Evolutionary conservation across 179 eudicot genomes (phyloP).

Genomic region (Pouteria campechiana): DNA sequence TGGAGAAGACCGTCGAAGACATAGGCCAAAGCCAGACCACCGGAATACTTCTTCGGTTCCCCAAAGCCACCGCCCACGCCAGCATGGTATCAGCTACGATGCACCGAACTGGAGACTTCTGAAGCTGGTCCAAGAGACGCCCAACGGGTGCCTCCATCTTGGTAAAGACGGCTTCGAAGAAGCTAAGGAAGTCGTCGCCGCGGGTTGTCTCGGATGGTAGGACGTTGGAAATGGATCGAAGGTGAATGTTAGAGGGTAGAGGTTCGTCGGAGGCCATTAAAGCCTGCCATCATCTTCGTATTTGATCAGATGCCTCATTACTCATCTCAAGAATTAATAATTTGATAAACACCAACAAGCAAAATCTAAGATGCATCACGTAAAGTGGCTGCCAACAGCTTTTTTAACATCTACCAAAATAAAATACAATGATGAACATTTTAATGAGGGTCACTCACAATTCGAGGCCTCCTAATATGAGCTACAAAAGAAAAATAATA

Average conservation of each 20-base stretch:
- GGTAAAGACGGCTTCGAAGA: constrained; percentile 10
- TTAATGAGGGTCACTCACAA: too few relatives aligned
- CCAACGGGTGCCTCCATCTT: constrained; percentile 19
- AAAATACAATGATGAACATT: too few relatives aligned
- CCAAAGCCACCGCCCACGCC: constrained; percentile 30
- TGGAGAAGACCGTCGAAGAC: constrained; percentile 25
- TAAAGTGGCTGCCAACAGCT: too few relatives aligned
- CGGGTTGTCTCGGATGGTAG: constrained; percentile 20
- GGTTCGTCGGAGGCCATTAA: not conserved
- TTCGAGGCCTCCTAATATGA: too few relatives aligned
- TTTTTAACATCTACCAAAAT: too few relatives aligned
- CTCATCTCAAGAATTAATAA: too few relatives aligned
- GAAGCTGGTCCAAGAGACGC: constrained; percentile 6
- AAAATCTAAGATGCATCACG: too few relatives aligned
- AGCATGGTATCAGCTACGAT: constrained; percentile 17
- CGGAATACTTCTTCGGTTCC: constrained; percentile 28
- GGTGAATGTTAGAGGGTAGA: not conserved
- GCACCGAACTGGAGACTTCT: constrained; percentile 5
- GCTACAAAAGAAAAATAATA: too few relatives aligned
- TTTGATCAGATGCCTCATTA: too few relatives aligned
- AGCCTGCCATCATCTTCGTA: too few relatives aligned
- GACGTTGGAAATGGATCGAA: constrained; percentile 18
- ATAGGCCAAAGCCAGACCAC: constrained; percentile 35
- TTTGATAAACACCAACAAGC: too few relatives aligned
- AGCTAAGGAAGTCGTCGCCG: constrained; percentile 6